Percentiles rank a stretch among this genome's conserved stretches.
These are phyloP conservation scores for Mortierella sp. DNA, from an alignment of 371 early-diverging fungal species.

Conservation along the genomic window DNA sequence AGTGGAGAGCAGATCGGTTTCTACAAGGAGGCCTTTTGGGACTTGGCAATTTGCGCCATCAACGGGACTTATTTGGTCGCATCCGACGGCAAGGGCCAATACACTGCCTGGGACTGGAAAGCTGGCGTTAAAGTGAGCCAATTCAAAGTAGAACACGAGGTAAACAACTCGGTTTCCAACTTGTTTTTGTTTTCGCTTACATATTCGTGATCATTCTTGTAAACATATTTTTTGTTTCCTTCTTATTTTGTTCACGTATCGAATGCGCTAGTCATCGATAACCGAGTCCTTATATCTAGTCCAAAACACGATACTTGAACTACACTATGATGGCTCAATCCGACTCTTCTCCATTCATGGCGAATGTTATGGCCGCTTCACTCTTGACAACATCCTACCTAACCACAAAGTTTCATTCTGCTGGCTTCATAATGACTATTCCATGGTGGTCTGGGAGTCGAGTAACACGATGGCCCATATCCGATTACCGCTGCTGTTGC, in stretches of 20 bases:
- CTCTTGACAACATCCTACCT: slow-evolving; percentile 51
- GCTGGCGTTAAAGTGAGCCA: slow-evolving; percentile 40
- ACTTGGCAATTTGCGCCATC: slow-evolving; percentile 55
- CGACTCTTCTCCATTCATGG: slow-evolving; percentile 51
- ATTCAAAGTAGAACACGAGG: slow-evolving; percentile 47
- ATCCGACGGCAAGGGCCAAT: slow-evolving; percentile 45
- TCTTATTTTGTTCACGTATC: not conserved
- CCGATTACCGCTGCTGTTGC: slow-evolving; percentile 41
- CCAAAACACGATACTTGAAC: slow-evolving; percentile 49
- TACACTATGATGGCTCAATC: slow-evolving; percentile 52
- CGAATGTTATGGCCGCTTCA: slow-evolving; percentile 52
- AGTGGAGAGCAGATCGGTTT: slow-evolving; percentile 44
- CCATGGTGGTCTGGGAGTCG: slow-evolving; percentile 56
- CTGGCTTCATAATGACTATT: slow-evolving; percentile 56
- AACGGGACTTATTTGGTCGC: slow-evolving; percentile 41
- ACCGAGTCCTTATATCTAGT: slow-evolving; percentile 50
- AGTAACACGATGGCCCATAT: slow-evolving; percentile 58
- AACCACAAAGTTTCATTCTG: slow-evolving; percentile 54
- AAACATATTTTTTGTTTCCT: not conserved
- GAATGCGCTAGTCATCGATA: slow-evolving; percentile 27
- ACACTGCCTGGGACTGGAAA: slow-evolving; percentile 51
- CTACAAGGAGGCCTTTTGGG: slow-evolving; percentile 51
- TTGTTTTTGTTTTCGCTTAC: not conserved
- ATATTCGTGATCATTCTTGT: not conserved
- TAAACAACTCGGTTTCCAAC: not conserved